Evolutionary conservation across 2,329 filamentous ascomycete species (phyloP).

Genomic region (Phialophora tarda): DNA sequence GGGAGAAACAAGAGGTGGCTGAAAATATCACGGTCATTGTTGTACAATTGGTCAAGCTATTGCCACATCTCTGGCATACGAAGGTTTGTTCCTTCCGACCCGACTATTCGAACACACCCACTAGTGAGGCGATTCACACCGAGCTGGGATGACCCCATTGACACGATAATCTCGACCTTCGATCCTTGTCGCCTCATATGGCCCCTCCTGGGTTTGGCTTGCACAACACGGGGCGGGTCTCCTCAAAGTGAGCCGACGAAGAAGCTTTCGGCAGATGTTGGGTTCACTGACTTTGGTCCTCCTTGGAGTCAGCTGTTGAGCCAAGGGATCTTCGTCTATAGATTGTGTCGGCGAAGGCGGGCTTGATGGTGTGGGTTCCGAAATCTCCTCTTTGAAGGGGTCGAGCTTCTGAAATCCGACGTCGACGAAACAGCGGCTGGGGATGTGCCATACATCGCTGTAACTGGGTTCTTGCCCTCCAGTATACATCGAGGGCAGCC

Average conservation of each 20-base stretch:
- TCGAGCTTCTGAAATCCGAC: conserved; percentile 35
- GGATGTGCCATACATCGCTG: conserved; percentile 36
- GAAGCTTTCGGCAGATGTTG: conserved; percentile 19
- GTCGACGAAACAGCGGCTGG: conserved; percentile 36
- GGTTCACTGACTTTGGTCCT: neutral
- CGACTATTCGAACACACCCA: neutral
- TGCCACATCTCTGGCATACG: neutral
- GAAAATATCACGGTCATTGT: conserved; percentile 15
- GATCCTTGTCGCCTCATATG: conserved; percentile 29
- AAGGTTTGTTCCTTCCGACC: neutral
- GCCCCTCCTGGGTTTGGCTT: conserved; percentile 10
- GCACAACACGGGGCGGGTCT: conserved; percentile 29
- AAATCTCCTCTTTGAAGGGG: conserved; percentile 28
- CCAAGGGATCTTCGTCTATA: conserved; percentile 4
- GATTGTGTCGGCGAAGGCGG: conserved; percentile 19
- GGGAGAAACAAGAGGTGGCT: conserved; percentile 39
- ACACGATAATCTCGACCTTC: conserved; percentile 25
- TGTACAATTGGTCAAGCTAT: conserved; percentile 8
- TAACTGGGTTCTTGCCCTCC: conserved; percentile 2
- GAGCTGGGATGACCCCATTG: conserved; percentile 21
- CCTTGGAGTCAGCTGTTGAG: conserved; percentile 6
- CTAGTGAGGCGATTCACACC: conserved; percentile 21
- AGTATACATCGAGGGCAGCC: neutral
- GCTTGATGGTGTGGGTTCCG: conserved; percentile 2
- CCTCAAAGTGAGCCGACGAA: conserved; percentile 25